Evolutionary conservation across 192 early-diverging fungal genomes (phyloP), one percentile per base, ranked within the genome.

Genomic region (Umbelopsis isabellina): DNA sequence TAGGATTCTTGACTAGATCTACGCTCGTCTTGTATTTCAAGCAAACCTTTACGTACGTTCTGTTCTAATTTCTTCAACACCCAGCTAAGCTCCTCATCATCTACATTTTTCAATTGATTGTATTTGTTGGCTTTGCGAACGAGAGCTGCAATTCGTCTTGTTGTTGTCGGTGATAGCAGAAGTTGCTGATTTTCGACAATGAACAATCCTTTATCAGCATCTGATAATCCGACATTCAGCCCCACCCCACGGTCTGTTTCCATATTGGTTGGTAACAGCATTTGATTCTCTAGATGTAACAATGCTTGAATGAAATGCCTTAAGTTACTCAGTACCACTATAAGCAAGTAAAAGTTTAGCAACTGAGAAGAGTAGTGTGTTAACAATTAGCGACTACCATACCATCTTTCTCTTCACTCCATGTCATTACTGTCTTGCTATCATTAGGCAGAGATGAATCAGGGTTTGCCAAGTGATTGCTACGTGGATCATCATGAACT

Each of bases 81-180:
- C 55, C 55, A 61, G 3, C 55, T 25, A 8, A 61, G 25, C 16
- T 61, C 30, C 30, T 61, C 55, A 18, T 30, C 55, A 35, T 61
- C 15, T 15, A 61, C 55, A 61, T 61, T 61, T 35, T 25, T 30
- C 13, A 61, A 30, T 30, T 61, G 55, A 12, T n/a, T 18, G 30
- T 61, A 25, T 30, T 61, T 61, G 18, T 61, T 61, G 21, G 55
- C 55, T n/a, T 25, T 61, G 27, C 30, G 55, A 61, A 61, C 16
- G 27, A 61, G 18, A 18, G 55, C 25, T 30, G 30, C 27, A 16
- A 35, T 37, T 35, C 27, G 21, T 18, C 18, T 61, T 27, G 55
- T 61, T 12, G 55, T 30, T 1, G 55, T 6, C 7, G 12, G 23
- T 11, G 55, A 37, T 1, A 61, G 55, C 30, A 61, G 16, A 1